Evolutionary conservation across 2,329 filamentous ascomycete genomes (phyloP), one percentile per base, ranked within the genome.

Genomic region (Nannizziopsis arthrosporioides): DNA sequence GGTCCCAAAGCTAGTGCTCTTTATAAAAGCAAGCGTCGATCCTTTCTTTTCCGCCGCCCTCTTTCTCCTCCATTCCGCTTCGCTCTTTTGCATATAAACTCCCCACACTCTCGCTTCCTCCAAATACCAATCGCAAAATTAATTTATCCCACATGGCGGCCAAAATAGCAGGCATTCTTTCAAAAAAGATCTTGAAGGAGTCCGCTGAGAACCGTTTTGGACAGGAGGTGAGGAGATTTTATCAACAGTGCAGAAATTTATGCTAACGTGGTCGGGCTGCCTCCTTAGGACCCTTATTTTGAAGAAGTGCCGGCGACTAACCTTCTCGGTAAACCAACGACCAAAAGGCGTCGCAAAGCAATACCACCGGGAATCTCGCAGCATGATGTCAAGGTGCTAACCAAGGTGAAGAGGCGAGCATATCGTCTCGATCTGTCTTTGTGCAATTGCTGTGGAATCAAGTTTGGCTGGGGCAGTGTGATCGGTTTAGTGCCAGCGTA

Each of bases 401-500:
- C 84, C 57, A 84, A 83, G 58, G 86, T 94, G 57, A 90, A 94
- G 66, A 78, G 83, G 57, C 77, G 84, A 50, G 88, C 92, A 31
- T 94, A 94, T 67, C 76, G 80, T 34, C 77, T 95, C 19, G 92
- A 96, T 65, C 84, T 87, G 72, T 78, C 77, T 48, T 76, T 94
- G 5, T 93, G 90, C 71, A 88, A 78, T 60, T 78, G 86, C 61
- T 78, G 84, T 54, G 87, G 88, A 38, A 75, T 94, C 51, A 78
- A 82, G 50, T 89, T 96, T 61, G 92, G 92, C 47, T 95, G 88
- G 87, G 80, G 85, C 44, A 84, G 82, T 57, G 77, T 94, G 50
- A 85, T 96, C 58, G 92, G 82, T 11, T 62, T 96, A 6, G 66
- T 96, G 47, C 92, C 92, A 57, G 78, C 78, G 77, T 87, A 75